Evolutionary conservation across 176 grass and related monocot genomes (phyloP).

Genomic region (Aechmea fasciata): DNA sequence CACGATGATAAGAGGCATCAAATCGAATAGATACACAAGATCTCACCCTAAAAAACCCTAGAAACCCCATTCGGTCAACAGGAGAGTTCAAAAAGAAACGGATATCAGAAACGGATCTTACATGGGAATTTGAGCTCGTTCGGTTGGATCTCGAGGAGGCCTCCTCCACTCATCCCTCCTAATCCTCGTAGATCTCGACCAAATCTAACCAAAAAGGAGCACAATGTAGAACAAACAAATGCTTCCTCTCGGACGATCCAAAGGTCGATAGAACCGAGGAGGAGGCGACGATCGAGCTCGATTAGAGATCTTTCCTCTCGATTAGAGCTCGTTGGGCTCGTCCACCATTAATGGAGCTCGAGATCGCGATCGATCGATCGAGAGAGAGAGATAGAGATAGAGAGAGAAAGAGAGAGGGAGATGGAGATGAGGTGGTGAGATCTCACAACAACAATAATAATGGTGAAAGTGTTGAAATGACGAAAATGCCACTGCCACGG

Average conservation of each 20-base stretch:
- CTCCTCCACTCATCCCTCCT: conserved; percentile 13
- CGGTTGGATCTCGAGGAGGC: conserved; percentile 81
- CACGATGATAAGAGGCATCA: neutral
- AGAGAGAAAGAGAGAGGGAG: neutral
- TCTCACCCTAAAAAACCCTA: neutral
- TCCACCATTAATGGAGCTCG: too few relatives aligned
- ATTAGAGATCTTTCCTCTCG: neutral
- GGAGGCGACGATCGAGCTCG: neutral
- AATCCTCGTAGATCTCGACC: neutral
- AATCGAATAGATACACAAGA: neutral
- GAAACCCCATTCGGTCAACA: neutral
- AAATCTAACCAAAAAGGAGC: neutral
- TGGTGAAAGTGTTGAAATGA: neutral
- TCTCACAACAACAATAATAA: neutral
- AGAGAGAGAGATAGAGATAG: neutral
- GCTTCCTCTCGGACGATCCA: neutral
- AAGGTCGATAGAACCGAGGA: neutral
- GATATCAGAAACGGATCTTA: conserved; percentile 30
- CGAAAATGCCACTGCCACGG: neutral
- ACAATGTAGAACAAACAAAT: neutral
- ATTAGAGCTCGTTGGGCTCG: neutral
- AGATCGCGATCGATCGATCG: neutral
- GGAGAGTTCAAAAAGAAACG: neutral
- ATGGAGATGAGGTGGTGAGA: neutral
- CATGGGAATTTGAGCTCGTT: conserved; percentile 77